Percentiles rank a stretch among this genome's conserved stretches.
These are phyloP conservation scores for Sphaceloma murrayae DNA, from an alignment of 2,329 filamentous ascomycete genomes.

Conservation along the genomic window DNA sequence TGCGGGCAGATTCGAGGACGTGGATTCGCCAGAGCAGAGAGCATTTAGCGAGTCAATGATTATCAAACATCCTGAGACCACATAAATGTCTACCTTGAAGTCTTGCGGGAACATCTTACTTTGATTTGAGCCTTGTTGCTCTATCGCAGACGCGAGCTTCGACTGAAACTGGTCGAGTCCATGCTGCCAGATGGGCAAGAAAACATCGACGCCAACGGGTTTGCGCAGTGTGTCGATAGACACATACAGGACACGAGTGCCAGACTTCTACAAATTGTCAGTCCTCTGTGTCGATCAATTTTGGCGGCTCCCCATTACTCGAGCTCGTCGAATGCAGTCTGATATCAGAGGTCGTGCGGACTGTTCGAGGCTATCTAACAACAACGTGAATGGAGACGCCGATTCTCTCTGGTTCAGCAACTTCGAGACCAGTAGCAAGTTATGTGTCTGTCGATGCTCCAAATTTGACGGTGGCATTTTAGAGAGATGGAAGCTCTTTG, in stretches of 20 bases:
- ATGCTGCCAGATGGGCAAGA: conserved; percentile 41
- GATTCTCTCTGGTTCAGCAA: conserved; percentile 68
- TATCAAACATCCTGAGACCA: conserved; percentile 54
- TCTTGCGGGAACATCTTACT: neutral
- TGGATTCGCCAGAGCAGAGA: conserved; percentile 45
- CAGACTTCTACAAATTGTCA: conserved; percentile 43
- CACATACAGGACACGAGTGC: conserved; percentile 63
- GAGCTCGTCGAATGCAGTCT: conserved; percentile 68
- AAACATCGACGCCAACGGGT: conserved; percentile 55
- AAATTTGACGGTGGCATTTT: conserved; percentile 49
- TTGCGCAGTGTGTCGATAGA: conserved; percentile 65
- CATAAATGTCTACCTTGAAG: conserved; percentile 7
- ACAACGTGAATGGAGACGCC: conserved; percentile 74
- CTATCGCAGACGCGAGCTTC: conserved; percentile 6
- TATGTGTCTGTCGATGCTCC: conserved; percentile 70
- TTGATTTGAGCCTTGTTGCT: conserved; percentile 1
- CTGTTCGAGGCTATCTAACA: conserved; percentile 80
- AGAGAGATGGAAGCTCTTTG: neutral
- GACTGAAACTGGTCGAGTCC: conserved; percentile 23
- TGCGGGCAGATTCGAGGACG: conserved; percentile 50
- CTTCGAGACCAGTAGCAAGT: conserved; percentile 72
- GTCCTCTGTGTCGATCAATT: too few species aligned
- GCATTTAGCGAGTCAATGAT: conserved; percentile 72
- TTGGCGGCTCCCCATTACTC: too few species aligned
- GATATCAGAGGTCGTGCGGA: conserved; percentile 57